phyloP scores from a whole-genome alignment of 805 yeast genomes.

The Millerozyma miso region DNA sequence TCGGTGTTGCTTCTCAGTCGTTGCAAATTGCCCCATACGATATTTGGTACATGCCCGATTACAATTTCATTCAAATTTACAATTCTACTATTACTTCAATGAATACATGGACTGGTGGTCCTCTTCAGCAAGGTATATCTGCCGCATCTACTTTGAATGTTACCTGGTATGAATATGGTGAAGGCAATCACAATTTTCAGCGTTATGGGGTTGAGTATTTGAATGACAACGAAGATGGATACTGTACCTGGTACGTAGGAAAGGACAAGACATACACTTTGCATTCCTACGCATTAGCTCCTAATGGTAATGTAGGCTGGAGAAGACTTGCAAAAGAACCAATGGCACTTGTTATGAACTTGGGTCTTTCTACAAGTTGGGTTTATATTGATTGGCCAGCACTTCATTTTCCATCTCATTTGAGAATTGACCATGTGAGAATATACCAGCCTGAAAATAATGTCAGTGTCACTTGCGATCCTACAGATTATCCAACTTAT shows the following conservation, averaged over 20 bases:
- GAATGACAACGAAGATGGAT: constrained; percentile 66
- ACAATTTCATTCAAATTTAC: constrained; percentile 67
- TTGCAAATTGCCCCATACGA: constrained; percentile 92
- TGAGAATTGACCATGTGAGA: constrained; percentile 80
- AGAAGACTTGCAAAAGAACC: constrained; percentile 82
- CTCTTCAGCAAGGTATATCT: constrained; percentile 87
- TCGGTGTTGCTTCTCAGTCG: constrained; percentile 84
- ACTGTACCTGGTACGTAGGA: constrained; percentile 82
- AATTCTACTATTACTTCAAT: constrained; percentile 67
- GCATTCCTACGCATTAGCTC: constrained; percentile 68
- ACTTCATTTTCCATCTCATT: constrained; percentile 66
- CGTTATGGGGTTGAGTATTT: constrained; percentile 71
- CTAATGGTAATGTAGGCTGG: constrained; percentile 83
- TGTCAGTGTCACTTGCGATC: constrained; percentile 75
- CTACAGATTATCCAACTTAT: constrained; percentile 75
- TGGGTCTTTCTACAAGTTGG: constrained; percentile 89
- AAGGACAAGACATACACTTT: constrained; percentile 65
- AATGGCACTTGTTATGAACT: constrained; percentile 77
- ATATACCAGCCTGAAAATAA: constrained; percentile 71
- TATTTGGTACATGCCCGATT: constrained; percentile 90
- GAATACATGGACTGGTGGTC: constrained; percentile 89
- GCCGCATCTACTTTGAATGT: constrained; percentile 72
- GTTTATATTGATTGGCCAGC: constrained; percentile 85
- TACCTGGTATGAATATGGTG: constrained; percentile 73
- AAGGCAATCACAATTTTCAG: constrained; percentile 52